Evolutionary conservation across 2,329 filamentous ascomycete species (phyloP).

Genomic region (Aspergillus sp.): DNA sequence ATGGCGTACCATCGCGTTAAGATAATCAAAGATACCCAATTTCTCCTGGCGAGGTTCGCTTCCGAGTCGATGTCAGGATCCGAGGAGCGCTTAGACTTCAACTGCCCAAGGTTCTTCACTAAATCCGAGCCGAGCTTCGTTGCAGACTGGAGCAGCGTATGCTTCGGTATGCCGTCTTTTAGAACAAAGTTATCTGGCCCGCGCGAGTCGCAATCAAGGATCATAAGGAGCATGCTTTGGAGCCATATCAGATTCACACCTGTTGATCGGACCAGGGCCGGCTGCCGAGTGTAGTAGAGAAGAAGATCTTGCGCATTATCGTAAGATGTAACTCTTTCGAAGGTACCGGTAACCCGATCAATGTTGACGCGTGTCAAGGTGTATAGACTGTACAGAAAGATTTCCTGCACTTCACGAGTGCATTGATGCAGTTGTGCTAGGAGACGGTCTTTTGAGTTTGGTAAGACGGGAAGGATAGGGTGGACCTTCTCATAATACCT

Average conservation of each 20-base stretch:
- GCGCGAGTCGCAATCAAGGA: slow-evolving; percentile 48
- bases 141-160: slow-evolving; percentile 45
- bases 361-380: slow-evolving; percentile 45
- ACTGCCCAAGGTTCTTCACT: slow-evolving; percentile 44
- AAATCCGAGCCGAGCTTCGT: slow-evolving; percentile 44
- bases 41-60: slow-evolving; percentile 44
- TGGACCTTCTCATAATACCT: slow-evolving; percentile 50
- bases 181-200: slow-evolving; percentile 47
- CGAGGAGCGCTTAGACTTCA: slow-evolving; percentile 39
- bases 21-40: slow-evolving; percentile 46
- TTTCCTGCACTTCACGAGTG: slow-evolving; percentile 46
- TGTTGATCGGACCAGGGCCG: slow-evolving; percentile 38
- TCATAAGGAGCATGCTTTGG: slow-evolving; percentile 47
- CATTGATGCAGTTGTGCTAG: slow-evolving; percentile 44
- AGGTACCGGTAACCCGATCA: slow-evolving; percentile 37
- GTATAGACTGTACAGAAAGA: slow-evolving; percentile 46
- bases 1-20: slow-evolving; percentile 48
- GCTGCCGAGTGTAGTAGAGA: slow-evolving; percentile 44
- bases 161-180: slow-evolving; percentile 47
- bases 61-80: slow-evolving; percentile 47
- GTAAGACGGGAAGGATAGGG: slow-evolving; percentile 46
- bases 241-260: slow-evolving; percentile 47
- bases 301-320: slow-evolving; percentile 47
- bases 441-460: slow-evolving; percentile 44
- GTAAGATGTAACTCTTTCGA: slow-evolving; percentile 42